Evolutionary conservation across 495 filamentous ascomycete species (phyloP).

Genomic region (Penicillium diatomitis): DNA sequence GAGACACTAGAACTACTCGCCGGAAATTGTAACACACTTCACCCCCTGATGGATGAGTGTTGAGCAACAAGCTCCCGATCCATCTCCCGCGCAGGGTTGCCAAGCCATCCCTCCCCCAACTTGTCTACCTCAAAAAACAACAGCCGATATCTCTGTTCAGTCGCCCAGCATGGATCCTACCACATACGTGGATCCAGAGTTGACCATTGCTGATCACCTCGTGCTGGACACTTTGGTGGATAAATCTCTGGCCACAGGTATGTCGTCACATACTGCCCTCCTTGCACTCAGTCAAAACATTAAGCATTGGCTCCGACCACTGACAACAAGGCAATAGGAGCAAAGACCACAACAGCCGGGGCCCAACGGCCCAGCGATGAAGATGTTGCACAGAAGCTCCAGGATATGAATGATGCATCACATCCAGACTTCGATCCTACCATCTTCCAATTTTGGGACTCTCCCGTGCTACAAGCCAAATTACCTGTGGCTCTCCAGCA

Average conservation of each 20-base stretch:
- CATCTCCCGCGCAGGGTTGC: neutral
- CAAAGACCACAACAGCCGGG: slow-evolving; percentile 10
- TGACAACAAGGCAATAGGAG: slow-evolving; percentile 6
- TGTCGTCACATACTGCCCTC: neutral
- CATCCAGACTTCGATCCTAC: slow-evolving; percentile 43
- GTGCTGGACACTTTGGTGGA: slow-evolving; percentile 40
- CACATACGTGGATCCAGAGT: slow-evolving; percentile 37
- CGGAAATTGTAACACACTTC: too few relatives aligned
- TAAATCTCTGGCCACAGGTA: slow-evolving; percentile 16
- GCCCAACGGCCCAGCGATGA: slow-evolving; percentile 10
- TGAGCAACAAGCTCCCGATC: too few relatives aligned
- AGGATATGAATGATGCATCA: slow-evolving; percentile 43
- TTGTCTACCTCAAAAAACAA: neutral
- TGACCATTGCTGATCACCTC: slow-evolving; percentile 40
- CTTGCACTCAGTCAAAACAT: too few relatives aligned
- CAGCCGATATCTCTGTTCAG: neutral
- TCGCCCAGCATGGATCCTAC: slow-evolving; percentile 23
- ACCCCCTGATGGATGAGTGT: too few relatives aligned
- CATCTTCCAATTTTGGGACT: slow-evolving; percentile 44
- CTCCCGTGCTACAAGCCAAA: slow-evolving; percentile 23
- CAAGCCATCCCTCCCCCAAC: neutral
- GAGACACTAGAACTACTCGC: too few relatives aligned
- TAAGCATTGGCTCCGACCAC: slow-evolving; percentile 7
- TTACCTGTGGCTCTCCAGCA: slow-evolving; percentile 30
- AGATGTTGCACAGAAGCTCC: slow-evolving; percentile 32